Base-by-base conservation (phyloP, 441 rosid species). In the Dalechampia spathulata region DNA sequence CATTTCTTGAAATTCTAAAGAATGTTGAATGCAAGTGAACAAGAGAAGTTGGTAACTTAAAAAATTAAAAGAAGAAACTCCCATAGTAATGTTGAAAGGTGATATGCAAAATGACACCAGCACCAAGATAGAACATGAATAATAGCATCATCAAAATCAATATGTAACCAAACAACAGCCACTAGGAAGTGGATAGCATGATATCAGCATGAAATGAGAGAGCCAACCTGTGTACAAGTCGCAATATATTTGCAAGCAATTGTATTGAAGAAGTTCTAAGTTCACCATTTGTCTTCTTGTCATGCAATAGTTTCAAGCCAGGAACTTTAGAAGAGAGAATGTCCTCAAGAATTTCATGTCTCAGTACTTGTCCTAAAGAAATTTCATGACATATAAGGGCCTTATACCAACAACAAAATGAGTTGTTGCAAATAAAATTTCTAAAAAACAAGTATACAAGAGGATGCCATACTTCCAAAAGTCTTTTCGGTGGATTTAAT, bases 401-500 rank as follows among this genome's bases (percentile, higher is more conserved):
- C 7, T 60, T 11, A 61, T 25, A 17, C 38, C 8, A 55, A 32
- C 10, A 41, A 52, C 23, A 55, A 55, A 25, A 60, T 17, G 9
- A 64, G 46, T 7, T 38, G 26, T 52, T 17, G n/a, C 8, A 16
- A n/a, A n/a, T n/a, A n/a, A n/a, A n/a, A n/a, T n/a, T n/a, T n/a
- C n/a, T n/a, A n/a, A n/a, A n/a, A n/a, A n/a, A n/a, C 27, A n/a
- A 49, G 34, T 39, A 36, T 28, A 48, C 15, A 58, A 26, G 32
- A 55, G 15, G 19, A 66, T n/a, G n/a, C n/a, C 97, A 70, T 84
- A 93, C 99, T 90, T 80, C 99, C 97, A 49, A 80, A 87, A 60
- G 76, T 74, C 78, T 83, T 90, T 77, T 90, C 95, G 2, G 93
- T 68, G 55, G 97, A 84, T 75, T 70, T 93, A 62, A 67, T 68